Percentiles rank a stretch among this genome's conserved stretches.
These are phyloP conservation scores for Neurospora tetraspora DNA, from an alignment of 495 filamentous ascomycete genomes.

Conservation along the genomic window DNA sequence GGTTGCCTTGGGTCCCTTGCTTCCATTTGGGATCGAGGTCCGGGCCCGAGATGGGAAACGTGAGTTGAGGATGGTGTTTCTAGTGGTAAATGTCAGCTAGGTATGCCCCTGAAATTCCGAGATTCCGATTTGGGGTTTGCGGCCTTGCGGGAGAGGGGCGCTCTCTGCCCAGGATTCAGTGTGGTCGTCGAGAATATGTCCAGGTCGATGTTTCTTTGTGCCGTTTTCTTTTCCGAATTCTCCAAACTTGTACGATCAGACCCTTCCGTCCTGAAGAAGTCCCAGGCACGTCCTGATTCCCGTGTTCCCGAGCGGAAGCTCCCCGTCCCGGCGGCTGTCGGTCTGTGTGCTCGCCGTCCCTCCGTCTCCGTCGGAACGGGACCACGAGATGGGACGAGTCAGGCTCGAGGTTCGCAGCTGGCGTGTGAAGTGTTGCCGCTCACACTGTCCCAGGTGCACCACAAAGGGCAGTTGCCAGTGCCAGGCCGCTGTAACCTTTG, in stretches of 20 bases:
- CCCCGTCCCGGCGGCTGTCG: not conserved
- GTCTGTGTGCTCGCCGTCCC: not conserved
- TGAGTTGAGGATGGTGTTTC: not conserved
- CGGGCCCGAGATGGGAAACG: not conserved
- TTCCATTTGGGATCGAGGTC: not conserved
- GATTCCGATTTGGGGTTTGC: not conserved
- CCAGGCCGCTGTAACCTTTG: not conserved
- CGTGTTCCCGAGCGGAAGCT: not conserved
- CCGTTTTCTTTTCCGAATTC: not conserved
- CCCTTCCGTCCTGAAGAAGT: not conserved
- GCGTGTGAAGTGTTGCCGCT: not conserved
- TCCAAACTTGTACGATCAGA: not conserved
- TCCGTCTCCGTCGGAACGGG: not conserved
- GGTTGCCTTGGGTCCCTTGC: not conserved
- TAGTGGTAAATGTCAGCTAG: not conserved
- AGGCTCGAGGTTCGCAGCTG: not conserved
- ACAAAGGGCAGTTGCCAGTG: not conserved
- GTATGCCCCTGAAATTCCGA: not conserved
- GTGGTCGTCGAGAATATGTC: not conserved
- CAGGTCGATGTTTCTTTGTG: not conserved
- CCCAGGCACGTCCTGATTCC: not conserved
- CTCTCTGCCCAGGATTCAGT: no score
- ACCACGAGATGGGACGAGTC: not conserved
- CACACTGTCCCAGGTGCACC: not conserved
- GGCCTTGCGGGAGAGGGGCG: not conserved